Conservation (phyloP, 192 early-diverging fungal genomes). For the Cladochytrium replicatum region DNA sequence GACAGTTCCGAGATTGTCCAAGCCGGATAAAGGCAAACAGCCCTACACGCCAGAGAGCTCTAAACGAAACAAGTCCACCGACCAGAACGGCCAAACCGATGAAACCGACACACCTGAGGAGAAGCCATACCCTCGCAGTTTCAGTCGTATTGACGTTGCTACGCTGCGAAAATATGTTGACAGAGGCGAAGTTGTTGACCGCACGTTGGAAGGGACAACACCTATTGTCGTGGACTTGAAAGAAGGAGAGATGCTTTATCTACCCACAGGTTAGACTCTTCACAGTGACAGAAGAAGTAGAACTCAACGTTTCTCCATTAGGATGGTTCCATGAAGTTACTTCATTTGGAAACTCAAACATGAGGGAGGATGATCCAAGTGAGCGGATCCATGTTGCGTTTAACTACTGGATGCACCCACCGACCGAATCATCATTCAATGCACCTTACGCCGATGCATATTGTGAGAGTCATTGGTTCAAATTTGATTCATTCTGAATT, state of each 20-base stretch:
- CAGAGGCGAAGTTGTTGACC: too few species aligned
- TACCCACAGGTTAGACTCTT: conserved; percentile 13
- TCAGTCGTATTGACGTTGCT: too few species aligned
- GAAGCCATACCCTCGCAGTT: too few species aligned
- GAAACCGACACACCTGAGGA: not conserved
- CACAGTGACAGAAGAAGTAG: not conserved
- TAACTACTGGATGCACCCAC: conserved; percentile 29
- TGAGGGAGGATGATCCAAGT: not conserved
- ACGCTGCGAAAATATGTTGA: too few species aligned
- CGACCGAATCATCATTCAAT: conserved; percentile 6
- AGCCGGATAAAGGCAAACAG: conserved; percentile 4
- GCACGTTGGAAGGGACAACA: conserved; percentile 6
- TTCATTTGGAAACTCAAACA: conserved; percentile 3
- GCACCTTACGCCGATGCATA: conserved; percentile 21
- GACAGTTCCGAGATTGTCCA: not conserved
- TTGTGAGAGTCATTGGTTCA: conserved; percentile 11
- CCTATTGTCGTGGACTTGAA: conserved; percentile 5
- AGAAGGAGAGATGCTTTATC: conserved; percentile 15
- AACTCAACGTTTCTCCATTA: conserved; percentile 1
- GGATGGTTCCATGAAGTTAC: conserved; percentile 36
- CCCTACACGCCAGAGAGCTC: not conserved
- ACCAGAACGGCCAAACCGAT: too few species aligned
- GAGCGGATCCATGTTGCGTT: conserved; percentile 21
- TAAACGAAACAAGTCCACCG: conserved; percentile 5
- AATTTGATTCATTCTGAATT: not conserved